phyloP scores from a whole-genome alignment of 176 grass and related monocot species.

The Typha latifolia region DNA sequence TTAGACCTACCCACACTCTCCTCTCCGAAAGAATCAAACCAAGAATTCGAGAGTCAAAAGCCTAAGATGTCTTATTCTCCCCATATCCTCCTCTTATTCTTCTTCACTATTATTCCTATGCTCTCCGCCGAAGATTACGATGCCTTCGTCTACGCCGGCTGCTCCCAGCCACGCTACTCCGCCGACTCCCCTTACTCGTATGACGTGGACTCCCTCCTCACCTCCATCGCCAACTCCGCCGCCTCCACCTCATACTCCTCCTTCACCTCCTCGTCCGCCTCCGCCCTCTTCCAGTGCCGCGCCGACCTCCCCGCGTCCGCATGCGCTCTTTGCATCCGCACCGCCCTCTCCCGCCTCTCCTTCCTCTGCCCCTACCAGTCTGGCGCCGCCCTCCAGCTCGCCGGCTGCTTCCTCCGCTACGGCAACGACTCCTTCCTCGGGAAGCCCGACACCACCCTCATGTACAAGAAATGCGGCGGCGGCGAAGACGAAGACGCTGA shows the following conservation, averaged over 20 bases:
- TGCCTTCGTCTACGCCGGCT: conserved; percentile 73
- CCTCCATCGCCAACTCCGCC: conserved; percentile 40
- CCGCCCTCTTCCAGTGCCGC: conserved; percentile 71
- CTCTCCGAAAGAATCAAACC: no score
- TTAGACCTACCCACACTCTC: no score
- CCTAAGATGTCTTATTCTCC: no score
- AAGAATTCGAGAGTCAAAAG: no score
- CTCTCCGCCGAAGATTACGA: conserved; percentile 33
- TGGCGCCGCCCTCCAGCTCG: conserved; percentile 68
- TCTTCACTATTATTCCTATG: conserved; percentile 8
- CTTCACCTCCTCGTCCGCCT: conserved; percentile 23
- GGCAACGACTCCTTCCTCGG: conserved; percentile 82
- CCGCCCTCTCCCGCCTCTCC: conserved; percentile 54
- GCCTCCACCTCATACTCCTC: not conserved
- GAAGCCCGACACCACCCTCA: conserved; percentile 53
- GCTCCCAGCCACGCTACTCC: conserved; percentile 57
- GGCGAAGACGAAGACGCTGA: conserved; percentile 31
- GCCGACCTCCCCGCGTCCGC: conserved; percentile 49
- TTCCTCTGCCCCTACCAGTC: conserved; percentile 45
- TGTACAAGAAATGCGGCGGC: conserved; percentile 73
- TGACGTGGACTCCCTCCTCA: conserved; percentile 63
- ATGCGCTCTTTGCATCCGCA: conserved; percentile 55
- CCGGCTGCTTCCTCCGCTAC: conserved; percentile 72
- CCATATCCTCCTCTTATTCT: conserved; percentile 1
- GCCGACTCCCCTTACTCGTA: conserved; percentile 38